phyloP scores from a whole-genome alignment of 2,329 filamentous ascomycete species.

The Cladosporium sp. region DNA sequence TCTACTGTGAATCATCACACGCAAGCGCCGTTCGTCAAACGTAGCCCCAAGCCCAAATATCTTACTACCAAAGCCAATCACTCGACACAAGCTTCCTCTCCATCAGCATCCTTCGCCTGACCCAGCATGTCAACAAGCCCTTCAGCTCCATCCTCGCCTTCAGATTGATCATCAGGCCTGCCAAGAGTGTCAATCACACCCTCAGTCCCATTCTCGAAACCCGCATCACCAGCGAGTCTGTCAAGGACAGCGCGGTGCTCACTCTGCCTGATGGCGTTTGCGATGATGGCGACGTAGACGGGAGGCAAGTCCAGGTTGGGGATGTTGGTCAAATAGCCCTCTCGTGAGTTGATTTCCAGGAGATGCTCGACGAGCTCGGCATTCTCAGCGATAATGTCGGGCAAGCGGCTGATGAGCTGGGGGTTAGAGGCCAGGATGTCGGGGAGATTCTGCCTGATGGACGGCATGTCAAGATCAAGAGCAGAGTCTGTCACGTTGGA shows the following conservation, averaged over 20 bases:
- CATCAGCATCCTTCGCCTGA: neutral
- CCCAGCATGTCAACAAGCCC: too few relatives aligned
- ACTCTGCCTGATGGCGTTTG: neutral
- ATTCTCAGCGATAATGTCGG: neutral
- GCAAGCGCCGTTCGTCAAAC: neutral
- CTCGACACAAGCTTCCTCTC: neutral
- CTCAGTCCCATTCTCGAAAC: too few relatives aligned
- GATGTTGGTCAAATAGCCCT: neutral
- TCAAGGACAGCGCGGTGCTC: too few relatives aligned
- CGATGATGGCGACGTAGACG: neutral
- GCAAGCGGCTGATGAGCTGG: neutral
- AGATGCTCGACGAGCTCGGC: neutral
- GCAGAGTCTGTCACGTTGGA: neutral
- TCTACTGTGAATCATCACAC: too few relatives aligned
- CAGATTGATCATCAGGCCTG: too few relatives aligned
- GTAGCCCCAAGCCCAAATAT: neutral
- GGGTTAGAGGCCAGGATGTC: neutral
- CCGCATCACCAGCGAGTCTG: too few relatives aligned
- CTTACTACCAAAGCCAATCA: neutral
- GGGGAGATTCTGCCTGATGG: neutral
- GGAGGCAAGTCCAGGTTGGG: neutral
- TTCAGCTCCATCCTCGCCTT: too few relatives aligned
- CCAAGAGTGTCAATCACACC: too few relatives aligned
- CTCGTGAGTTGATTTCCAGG: neutral
- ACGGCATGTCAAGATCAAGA: neutral